Conservation (phyloP, 192 early-diverging fungal species). For the Bifiguratus adelaidae region DNA sequence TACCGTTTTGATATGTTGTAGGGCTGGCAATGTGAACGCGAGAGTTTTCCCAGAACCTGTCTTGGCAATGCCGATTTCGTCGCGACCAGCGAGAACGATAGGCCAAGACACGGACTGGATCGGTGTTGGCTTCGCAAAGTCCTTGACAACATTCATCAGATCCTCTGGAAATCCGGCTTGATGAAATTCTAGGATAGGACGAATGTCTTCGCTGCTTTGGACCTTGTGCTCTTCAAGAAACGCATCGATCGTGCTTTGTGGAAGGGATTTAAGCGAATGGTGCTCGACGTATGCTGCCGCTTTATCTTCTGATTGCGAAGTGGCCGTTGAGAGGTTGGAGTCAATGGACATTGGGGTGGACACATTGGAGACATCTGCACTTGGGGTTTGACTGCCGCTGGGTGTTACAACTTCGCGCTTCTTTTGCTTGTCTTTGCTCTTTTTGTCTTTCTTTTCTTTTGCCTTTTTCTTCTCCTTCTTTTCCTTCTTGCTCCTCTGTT, state of each 20-base stretch:
- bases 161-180: slow-evolving; percentile 60
- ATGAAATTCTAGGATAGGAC: slow-evolving; percentile 61
- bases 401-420: slow-evolving; percentile 12
- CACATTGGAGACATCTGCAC: slow-evolving; percentile 5
- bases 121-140: slow-evolving; percentile 78
- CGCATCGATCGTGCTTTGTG: slow-evolving; percentile 18
- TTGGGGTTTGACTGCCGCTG: slow-evolving; percentile 9
- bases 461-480: slow-evolving; percentile 7
- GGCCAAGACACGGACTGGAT: slow-evolving; percentile 96
- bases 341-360: slow-evolving; percentile 1
- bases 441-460: slow-evolving; percentile 12
- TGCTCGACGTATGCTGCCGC: slow-evolving; percentile 12
- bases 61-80: slow-evolving; percentile 93
- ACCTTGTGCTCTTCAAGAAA: slow-evolving; percentile 35
- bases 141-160: slow-evolving; percentile 49
- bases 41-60: slow-evolving; percentile 95
- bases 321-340: neutral
- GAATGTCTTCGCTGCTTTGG: slow-evolving; percentile 40
- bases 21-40: slow-evolving; percentile 85
- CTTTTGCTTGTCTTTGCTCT: slow-evolving; percentile 23
- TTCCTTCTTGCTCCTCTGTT: slow-evolving; percentile 16
- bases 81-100: slow-evolving; percentile 64
- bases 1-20: slow-evolving; percentile 74
- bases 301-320: slow-evolving; percentile 1
- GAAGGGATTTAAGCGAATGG: slow-evolving; percentile 4